Evolutionary conservation across 805 yeast genomes (phyloP).

Genomic region (Ogataea pini): DNA sequence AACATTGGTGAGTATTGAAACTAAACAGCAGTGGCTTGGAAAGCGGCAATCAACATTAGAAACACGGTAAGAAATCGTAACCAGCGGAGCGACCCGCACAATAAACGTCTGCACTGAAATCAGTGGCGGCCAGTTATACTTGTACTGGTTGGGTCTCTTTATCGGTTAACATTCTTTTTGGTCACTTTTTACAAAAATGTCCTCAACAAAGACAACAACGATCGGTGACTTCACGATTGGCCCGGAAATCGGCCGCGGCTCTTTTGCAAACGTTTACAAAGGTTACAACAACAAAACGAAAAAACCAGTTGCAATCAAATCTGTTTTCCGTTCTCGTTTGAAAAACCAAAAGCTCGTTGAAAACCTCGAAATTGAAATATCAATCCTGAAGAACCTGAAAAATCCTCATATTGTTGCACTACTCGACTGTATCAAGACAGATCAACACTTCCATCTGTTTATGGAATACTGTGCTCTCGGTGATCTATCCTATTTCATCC

Average conservation of each 20-base stretch:
- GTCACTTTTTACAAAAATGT: neutral
- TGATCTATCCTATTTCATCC: constrained; percentile 84
- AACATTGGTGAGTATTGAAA: neutral
- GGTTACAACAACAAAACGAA: constrained; percentile 59
- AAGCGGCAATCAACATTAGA: neutral
- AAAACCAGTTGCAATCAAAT: constrained; percentile 81
- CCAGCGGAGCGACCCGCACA: constrained; percentile 6
- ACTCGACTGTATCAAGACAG: constrained; percentile 78
- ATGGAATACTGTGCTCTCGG: constrained; percentile 98
- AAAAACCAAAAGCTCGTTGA: constrained; percentile 85
- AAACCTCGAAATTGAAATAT: constrained; percentile 89
- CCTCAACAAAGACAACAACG: constrained; percentile 15
- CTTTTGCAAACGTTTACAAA: constrained; percentile 93
- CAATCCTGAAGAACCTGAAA: constrained; percentile 80
- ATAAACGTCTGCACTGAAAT: neutral
- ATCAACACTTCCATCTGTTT: constrained; percentile 75
- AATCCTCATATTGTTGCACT: constrained; percentile 93
- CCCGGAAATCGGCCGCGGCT: constrained; percentile 90
- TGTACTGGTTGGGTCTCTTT: neutral
- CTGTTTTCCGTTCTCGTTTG: constrained; percentile 79
- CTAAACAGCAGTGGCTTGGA: neutral
- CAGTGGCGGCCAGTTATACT: neutral
- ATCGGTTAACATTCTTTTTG: too few relatives aligned
- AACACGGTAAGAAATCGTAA: neutral
- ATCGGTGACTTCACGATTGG: constrained; percentile 61